Conservation (phyloP, 2,329 filamentous ascomycete species). For the Penicillium sp. region DNA sequence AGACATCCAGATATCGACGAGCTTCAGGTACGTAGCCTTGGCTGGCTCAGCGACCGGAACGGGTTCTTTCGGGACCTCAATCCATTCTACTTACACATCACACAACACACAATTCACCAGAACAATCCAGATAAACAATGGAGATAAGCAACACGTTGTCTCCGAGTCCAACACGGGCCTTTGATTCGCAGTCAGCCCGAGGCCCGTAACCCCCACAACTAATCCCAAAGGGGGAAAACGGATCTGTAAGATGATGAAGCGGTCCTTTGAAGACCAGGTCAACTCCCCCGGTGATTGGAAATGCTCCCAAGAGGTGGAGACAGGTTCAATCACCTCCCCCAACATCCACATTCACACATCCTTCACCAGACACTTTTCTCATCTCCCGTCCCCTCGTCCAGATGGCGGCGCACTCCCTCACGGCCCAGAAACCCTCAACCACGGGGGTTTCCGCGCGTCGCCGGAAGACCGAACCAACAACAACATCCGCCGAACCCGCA, state of each 20-base stretch:
- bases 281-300: neutral
- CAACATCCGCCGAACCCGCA: neutral
- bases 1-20: no score
- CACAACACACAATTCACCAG: neutral
- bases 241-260: slow-evolving; percentile 7
- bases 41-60: no score
- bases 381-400: neutral
- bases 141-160: neutral
- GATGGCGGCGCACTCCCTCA: neutral
- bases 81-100: no score
- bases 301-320: neutral
- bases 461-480: neutral
- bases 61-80: no score
- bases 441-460: neutral
- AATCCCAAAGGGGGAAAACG: slow-evolving; percentile 8
- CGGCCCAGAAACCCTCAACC: neutral
- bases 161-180: neutral
- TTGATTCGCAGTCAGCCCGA: neutral
- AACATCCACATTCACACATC: neutral
- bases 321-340: neutral
- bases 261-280: neutral
- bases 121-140: neutral
- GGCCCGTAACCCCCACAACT: neutral
- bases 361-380: no score
- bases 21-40: no score